Conservation (phyloP, 495 filamentous ascomycete genomes). For the Trichoderma reesei region DNA sequence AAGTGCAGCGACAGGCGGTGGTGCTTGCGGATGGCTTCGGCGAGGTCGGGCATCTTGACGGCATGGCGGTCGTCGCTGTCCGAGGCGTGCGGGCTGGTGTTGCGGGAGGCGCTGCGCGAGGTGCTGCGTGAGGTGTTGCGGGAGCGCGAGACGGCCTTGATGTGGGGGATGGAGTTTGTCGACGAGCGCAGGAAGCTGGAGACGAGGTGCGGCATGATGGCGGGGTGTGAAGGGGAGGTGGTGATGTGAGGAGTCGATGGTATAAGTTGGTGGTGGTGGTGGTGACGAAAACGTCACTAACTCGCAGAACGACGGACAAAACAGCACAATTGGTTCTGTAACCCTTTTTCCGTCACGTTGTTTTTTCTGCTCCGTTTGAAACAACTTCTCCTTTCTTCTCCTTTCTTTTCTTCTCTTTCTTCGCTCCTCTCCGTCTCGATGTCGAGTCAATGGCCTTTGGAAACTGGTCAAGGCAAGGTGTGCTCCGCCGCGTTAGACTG, state of each 20-base stretch:
- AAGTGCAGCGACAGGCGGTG: conserved; percentile 41
- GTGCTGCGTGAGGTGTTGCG: conserved; percentile 18
- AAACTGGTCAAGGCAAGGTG: too few relatives aligned
- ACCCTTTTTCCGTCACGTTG: conserved; percentile 16
- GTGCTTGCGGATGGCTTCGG: conserved; percentile 22
- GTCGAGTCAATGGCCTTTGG: too few relatives aligned
- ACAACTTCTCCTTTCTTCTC: conserved; percentile 6
- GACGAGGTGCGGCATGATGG: conserved; percentile 13
- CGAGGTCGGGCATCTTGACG: conserved; percentile 22
- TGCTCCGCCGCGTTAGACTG: not conserved
- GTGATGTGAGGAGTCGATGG: conserved; percentile 26
- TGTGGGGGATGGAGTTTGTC: conserved; percentile 20
- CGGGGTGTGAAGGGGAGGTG: conserved; percentile 17
- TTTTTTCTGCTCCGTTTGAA: too few relatives aligned
- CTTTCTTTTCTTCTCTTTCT: conserved; percentile 12
- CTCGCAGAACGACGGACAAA: conserved; percentile 37
- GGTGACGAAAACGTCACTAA: conserved; percentile 19
- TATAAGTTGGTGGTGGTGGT: conserved; percentile 26
- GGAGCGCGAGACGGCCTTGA: conserved; percentile 22
- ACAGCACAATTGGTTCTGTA: conserved; percentile 29
- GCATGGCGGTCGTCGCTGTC: conserved; percentile 25
- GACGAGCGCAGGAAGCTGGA: conserved; percentile 18
- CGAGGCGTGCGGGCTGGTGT: conserved; percentile 26
- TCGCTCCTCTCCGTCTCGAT: not conserved
- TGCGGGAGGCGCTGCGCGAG: conserved; percentile 23